Conservation (phyloP, 441 rosid species). For the Aquilaria agallochum region DNA sequence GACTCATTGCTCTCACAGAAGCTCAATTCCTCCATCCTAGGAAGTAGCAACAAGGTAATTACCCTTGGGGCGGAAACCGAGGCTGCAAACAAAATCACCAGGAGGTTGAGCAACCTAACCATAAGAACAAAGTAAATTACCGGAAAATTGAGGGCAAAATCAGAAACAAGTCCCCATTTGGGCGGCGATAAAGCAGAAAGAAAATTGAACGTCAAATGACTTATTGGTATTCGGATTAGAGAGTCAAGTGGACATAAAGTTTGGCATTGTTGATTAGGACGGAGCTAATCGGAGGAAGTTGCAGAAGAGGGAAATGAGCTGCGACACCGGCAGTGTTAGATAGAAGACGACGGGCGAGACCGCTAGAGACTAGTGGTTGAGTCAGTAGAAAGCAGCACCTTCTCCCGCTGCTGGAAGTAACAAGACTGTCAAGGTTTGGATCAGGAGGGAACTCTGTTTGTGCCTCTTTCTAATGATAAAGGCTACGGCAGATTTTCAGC, state of each 20-base stretch:
- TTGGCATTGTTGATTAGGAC: background rate
- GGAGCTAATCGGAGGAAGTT: too few species aligned
- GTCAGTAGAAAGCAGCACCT: too few species aligned
- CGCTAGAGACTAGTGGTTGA: too few species aligned
- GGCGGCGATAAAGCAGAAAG: background rate
- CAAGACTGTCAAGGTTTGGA: too few species aligned
- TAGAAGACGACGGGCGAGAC: too few species aligned
- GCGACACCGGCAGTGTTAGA: too few species aligned
- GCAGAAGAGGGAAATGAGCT: too few species aligned
- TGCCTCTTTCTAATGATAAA: too few species aligned
- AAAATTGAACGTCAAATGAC: conserved; percentile 61
- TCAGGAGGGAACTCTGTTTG: too few species aligned
- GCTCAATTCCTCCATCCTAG: conserved; percentile 43
- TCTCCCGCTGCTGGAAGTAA: too few species aligned
- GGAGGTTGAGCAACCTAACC: conserved; percentile 78
- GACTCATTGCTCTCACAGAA: too few species aligned
- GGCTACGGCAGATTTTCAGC: too few species aligned
- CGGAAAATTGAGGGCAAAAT: background rate
- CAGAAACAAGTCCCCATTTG: background rate
- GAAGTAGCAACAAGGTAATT: conserved; percentile 81
- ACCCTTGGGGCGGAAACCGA: conserved; percentile 85
- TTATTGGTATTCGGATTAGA: conserved; percentile 70
- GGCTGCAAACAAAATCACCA: conserved; percentile 77
- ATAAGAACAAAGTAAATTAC: background rate
- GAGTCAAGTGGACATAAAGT: conserved; percentile 10